Evolutionary conservation across 768 basidiomycete species (phyloP).

Genomic region (Dictyophora rubrovolvata): DNA sequence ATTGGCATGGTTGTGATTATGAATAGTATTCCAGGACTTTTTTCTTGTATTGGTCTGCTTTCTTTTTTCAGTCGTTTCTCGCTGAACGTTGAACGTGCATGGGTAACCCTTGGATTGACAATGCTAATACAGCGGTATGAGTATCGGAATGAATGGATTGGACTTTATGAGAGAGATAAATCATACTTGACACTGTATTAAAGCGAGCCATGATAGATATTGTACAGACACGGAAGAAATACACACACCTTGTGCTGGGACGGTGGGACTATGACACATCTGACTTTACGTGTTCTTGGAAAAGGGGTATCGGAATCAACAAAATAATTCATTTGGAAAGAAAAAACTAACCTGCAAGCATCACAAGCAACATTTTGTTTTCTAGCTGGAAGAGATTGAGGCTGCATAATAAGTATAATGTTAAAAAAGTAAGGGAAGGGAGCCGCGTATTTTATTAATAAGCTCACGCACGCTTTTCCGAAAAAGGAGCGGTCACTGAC

Average conservation of each 20-base stretch:
- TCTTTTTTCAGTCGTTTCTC: constrained; percentile 79
- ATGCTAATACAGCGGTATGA: constrained; percentile 36
- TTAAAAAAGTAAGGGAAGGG: no score
- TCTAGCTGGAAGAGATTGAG: constrained; percentile 70
- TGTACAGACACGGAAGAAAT: constrained; percentile 49
- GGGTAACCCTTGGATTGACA: constrained; percentile 82
- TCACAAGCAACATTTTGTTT: constrained; percentile 94
- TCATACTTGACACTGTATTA: neutral
- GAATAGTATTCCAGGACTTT: constrained; percentile 42
- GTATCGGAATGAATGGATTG: constrained; percentile 10
- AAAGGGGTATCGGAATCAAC: constrained; percentile 4
- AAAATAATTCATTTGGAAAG: constrained; percentile 10
- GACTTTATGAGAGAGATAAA: constrained; percentile 3
- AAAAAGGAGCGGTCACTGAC: neutral
- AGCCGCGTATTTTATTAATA: neutral
- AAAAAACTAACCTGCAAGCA: constrained; percentile 60
- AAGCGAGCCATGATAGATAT: neutral
- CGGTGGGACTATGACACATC: constrained; percentile 65
- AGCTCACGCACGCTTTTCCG: neutral
- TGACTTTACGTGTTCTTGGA: constrained; percentile 72
- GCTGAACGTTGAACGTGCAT: constrained; percentile 82
- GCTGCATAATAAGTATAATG: constrained; percentile 3
- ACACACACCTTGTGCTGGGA: neutral
- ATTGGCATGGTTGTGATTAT: constrained; percentile 6
- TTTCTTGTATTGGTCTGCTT: constrained; percentile 46